Evolutionary conservation across 1,284 basidiomycete genomes (phyloP).

Genomic region (Melampsora abietis-canadensis): DNA sequence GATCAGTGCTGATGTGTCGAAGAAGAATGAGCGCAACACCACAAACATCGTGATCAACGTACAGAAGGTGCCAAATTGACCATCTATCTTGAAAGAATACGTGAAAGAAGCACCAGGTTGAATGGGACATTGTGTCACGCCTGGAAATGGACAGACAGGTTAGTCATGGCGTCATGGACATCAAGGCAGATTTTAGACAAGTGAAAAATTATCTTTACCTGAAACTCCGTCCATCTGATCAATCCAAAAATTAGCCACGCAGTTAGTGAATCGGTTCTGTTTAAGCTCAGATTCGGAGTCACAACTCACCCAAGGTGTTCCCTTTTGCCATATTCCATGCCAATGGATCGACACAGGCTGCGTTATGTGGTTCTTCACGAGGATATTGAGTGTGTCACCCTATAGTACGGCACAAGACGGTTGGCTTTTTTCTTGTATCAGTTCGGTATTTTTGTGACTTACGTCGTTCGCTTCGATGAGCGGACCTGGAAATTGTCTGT

Average conservation of each 20-base stretch:
- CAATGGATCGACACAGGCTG: conserved; percentile 56
- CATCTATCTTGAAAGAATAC: conserved; percentile 21
- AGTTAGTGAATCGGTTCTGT: no score
- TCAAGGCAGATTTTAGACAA: neutral
- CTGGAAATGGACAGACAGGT: neutral
- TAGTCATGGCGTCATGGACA: neutral
- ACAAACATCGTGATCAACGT: neutral
- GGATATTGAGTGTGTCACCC: conserved; percentile 56
- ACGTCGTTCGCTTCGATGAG: conserved; percentile 58
- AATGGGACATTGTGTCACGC: conserved; percentile 50
- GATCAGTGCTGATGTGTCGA: neutral
- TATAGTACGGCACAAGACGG: neutral
- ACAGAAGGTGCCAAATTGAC: conserved; percentile 42
- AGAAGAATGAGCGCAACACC: neutral
- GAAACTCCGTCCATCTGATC: conserved; percentile 30
- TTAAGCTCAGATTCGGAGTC: neutral
- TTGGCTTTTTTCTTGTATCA: no score
- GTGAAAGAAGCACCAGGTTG: conserved; percentile 32
- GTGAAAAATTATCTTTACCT: conserved; percentile 45
- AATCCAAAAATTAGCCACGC: no score
- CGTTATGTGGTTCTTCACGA: conserved; percentile 56
- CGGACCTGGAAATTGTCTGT: conserved; percentile 59
- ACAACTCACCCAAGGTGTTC: conserved; percentile 49
- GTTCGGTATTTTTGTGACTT: no score
- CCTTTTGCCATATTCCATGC: conserved; percentile 55